phyloP scores from a whole-genome alignment of 2,329 filamentous ascomycete species.

The Colletotrichum musicola region DNA sequence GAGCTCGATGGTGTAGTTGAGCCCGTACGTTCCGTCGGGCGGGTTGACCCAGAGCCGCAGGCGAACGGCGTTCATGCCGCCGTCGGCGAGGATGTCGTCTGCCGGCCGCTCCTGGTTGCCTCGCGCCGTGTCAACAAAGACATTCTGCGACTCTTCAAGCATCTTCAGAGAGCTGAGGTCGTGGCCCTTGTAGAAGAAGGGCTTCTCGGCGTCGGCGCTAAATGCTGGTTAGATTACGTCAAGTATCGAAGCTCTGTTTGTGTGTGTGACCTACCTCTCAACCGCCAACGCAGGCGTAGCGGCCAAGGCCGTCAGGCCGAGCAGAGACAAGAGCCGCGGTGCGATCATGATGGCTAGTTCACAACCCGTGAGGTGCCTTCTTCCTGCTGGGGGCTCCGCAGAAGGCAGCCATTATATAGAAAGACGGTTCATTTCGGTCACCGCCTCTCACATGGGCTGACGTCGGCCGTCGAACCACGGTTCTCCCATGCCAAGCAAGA shows the following conservation, averaged over 20 bases:
- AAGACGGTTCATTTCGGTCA: not conserved
- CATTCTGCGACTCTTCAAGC: slow-evolving; percentile 28
- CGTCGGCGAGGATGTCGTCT: slow-evolving; percentile 36
- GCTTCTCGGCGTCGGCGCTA: slow-evolving; percentile 6
- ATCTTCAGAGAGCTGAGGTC: slow-evolving; percentile 37
- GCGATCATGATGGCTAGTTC: slow-evolving; percentile 17
- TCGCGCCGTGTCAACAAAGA: slow-evolving; percentile 34
- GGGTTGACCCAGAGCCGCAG: slow-evolving; percentile 35
- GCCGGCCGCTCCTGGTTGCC: slow-evolving; percentile 27
- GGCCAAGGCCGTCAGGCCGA: slow-evolving; percentile 26
- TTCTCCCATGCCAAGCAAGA: slow-evolving; percentile 23
- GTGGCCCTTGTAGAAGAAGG: slow-evolving; percentile 37
- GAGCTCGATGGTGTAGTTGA: slow-evolving; percentile 44
- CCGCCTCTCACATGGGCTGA: slow-evolving; percentile 11
- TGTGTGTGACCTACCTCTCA: slow-evolving; percentile 13
- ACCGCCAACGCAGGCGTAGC: slow-evolving; percentile 16
- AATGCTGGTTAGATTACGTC: not conserved
- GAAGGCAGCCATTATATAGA: slow-evolving; percentile 10
- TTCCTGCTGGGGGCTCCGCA: not conserved
- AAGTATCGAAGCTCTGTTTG: not conserved
- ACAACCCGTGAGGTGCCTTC: not conserved
- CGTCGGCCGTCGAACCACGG: slow-evolving; percentile 7
- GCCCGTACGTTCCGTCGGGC: slow-evolving; percentile 34
- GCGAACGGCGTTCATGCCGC: slow-evolving; percentile 36
- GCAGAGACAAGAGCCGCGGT: slow-evolving; percentile 20